These are phyloP conservation scores for Carallia brachiata DNA, from an alignment of 345 rosid genomes.

Conservation along the genomic window DNA sequence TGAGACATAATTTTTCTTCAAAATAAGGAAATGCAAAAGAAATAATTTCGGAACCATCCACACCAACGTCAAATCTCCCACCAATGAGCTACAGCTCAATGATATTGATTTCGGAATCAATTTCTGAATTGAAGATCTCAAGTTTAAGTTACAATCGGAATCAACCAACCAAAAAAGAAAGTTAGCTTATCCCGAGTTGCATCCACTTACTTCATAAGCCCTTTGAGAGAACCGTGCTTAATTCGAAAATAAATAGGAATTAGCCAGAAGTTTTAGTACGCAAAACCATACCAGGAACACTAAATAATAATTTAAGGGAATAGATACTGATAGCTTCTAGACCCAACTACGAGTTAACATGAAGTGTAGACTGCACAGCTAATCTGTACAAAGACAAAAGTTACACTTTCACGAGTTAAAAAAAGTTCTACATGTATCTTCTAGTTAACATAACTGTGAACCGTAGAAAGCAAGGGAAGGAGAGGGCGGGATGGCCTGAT, in stretches of 20 bases:
- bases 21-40: no score
- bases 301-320: no score
- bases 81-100: no score
- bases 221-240: background rate
- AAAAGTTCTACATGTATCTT: conserved; percentile 28
- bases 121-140: no score
- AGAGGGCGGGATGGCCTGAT: conserved; percentile 1
- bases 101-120: no score
- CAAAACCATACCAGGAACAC: background rate
- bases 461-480: background rate
- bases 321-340: background rate
- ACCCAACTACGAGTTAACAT: conserved; percentile 15
- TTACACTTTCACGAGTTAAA: conserved; percentile 27
- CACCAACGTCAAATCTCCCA: no score
- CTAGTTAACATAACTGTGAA: conserved; percentile 23
- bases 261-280: background rate
- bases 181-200: background rate
- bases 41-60: no score
- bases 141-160: no score
- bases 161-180: no score
- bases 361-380: conserved; percentile 9
- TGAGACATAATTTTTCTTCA: no score
- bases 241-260: background rate
- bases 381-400: conserved; percentile 44
- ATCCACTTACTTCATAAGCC: background rate